A percentile compares a stretch with the other conserved stretches of the same genome.
Evolutionary conservation across 140 eudicot species (phyloP).

Genomic region (Cichorium intybus): DNA sequence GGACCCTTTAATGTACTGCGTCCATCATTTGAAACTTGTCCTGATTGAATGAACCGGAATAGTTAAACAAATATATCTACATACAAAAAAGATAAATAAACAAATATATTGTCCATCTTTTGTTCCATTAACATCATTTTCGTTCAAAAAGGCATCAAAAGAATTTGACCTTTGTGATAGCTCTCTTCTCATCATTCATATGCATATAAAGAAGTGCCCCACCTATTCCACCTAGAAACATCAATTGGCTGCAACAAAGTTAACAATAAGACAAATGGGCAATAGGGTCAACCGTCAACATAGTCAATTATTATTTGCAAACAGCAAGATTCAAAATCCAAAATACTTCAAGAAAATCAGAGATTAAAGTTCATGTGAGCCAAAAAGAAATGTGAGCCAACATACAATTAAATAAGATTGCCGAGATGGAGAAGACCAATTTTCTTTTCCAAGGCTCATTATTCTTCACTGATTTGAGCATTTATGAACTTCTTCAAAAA

Average conservation of each 20-base stretch:
- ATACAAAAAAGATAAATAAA: background rate
- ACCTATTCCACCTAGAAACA: conserved; percentile 53
- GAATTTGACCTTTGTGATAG: conserved; percentile 56
- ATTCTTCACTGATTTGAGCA: too few species aligned
- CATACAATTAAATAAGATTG: conserved; percentile 50
- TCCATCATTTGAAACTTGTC: conserved; percentile 53
- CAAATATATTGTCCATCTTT: background rate
- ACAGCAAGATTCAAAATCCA: background rate
- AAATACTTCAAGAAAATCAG: background rate
- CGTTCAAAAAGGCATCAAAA: background rate
- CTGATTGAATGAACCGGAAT: conserved; percentile 29
- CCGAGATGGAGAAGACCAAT: conserved; percentile 31
- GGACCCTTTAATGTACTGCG: conserved; percentile 61
- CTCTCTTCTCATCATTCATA: conserved; percentile 77
- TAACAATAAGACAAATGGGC: conserved; percentile 1
- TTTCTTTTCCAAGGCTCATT: conserved; percentile 18
- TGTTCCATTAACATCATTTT: too few species aligned
- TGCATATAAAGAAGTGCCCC: conserved; percentile 54
- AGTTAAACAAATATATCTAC: background rate
- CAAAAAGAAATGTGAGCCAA: too few species aligned
- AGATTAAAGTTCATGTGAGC: too few species aligned
- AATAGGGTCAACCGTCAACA: background rate
- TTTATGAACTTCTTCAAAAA: too few species aligned
- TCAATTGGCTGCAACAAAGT: conserved; percentile 61
- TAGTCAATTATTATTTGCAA: too few species aligned